Evolutionary conservation across 2,329 filamentous ascomycete species (phyloP).

Genomic region (Xylariales sp.): DNA sequence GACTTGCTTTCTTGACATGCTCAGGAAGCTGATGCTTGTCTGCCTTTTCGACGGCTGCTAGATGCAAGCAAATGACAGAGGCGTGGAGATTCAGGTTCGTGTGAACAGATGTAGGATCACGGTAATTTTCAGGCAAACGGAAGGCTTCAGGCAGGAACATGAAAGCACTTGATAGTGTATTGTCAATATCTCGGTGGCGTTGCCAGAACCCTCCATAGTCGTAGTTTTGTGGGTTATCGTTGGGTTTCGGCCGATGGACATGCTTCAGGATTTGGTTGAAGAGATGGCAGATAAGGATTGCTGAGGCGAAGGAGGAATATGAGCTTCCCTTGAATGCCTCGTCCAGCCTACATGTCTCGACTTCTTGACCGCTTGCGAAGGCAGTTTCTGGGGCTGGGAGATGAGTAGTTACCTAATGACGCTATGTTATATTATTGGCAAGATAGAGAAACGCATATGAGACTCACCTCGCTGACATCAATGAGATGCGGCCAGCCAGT

Average conservation of each 20-base stretch:
- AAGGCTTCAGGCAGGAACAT: constrained; percentile 73
- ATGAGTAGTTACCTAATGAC: constrained; percentile 69
- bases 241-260: constrained; percentile 64
- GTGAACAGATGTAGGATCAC: constrained; percentile 71
- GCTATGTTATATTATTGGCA: too few relatives aligned
- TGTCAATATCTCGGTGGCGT: constrained; percentile 77
- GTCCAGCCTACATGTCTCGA: constrained; percentile 58
- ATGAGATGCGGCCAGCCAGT: constrained; percentile 87
- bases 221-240: constrained; percentile 70
- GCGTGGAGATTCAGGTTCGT: constrained; percentile 87
- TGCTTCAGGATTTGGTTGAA: constrained; percentile 81
- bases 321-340: constrained; percentile 58
- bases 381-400: constrained; percentile 77
- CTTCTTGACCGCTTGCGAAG: constrained; percentile 61
- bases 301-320: constrained; percentile 68
- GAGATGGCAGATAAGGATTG: constrained; percentile 69
- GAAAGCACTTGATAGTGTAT: constrained; percentile 70
- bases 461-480: constrained; percentile 62
- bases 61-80: constrained; percentile 81
- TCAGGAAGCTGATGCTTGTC: constrained; percentile 65
- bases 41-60: constrained; percentile 79
- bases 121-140: constrained; percentile 63
- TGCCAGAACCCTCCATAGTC: constrained; percentile 78
- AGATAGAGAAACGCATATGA: too few relatives aligned
- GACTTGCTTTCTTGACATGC: constrained; percentile 64